These are phyloP conservation scores for Cutaneotrichosporon cutaneum DNA, from an alignment of 1,284 basidiomycete species.

Conservation along the genomic window DNA sequence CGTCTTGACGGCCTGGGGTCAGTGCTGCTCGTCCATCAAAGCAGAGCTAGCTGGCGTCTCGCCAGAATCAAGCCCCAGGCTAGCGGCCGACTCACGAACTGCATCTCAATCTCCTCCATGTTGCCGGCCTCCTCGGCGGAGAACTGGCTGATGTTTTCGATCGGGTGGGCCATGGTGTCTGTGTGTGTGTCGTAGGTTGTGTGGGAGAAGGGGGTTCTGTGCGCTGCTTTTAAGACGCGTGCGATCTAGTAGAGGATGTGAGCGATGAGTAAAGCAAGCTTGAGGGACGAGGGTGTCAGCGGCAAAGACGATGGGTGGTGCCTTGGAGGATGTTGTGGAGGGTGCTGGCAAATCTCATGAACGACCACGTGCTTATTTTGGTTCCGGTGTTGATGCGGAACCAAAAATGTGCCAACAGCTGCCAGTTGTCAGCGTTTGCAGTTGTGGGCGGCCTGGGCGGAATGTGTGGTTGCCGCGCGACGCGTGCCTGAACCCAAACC, in stretches of 20 bases:
- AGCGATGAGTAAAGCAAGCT: neutral
- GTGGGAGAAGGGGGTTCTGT: neutral
- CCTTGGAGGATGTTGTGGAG: neutral
- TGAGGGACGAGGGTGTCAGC: neutral
- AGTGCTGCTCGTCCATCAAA: neutral
- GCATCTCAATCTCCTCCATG: conserved; percentile 92
- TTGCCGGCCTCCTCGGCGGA: conserved; percentile 86
- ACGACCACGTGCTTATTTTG: neutral
- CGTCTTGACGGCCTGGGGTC: conserved; percentile 73
- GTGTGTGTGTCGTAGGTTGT: conserved; percentile 5
- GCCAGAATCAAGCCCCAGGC: too few species aligned
- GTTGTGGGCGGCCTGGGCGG: too few species aligned
- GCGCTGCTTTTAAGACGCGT: neutral
- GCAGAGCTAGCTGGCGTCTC: neutral
- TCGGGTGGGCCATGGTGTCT: conserved; percentile 15
- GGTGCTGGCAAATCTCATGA: conserved; percentile 1
- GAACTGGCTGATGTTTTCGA: conserved; percentile 55
- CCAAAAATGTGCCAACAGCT: too few species aligned
- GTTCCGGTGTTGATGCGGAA: neutral
- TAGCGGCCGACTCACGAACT: conserved; percentile 69
- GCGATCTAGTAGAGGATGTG: neutral
- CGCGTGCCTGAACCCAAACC: too few species aligned
- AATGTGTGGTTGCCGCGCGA: too few species aligned
- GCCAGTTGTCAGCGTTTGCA: too few species aligned
- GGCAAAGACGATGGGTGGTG: neutral